phyloP scores from a whole-genome alignment of 2,329 filamentous ascomycete species.

The Ciborinia camelliae region DNA sequence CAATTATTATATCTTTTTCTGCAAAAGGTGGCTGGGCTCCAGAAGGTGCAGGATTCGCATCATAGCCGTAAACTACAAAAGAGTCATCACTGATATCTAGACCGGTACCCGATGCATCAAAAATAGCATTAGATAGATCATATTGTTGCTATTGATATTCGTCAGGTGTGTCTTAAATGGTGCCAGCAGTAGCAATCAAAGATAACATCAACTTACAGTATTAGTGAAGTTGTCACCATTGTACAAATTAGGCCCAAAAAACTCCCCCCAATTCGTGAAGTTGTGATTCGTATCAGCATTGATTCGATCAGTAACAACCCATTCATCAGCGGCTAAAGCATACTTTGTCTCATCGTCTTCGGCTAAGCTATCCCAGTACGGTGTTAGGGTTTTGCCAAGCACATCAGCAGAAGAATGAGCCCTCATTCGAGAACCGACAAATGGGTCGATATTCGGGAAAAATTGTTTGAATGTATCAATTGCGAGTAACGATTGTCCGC shows the following conservation, averaged over 20 bases:
- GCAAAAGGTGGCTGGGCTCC: constrained; percentile 37
- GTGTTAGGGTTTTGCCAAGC: constrained; percentile 26
- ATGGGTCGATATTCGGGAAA: constrained; percentile 35
- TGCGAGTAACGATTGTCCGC: constrained; percentile 59
- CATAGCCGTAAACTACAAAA: constrained; percentile 36
- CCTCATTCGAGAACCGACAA: constrained; percentile 28
- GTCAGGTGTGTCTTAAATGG: background rate
- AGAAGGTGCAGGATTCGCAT: constrained; percentile 26
- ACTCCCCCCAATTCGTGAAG: constrained; percentile 30
- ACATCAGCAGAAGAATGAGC: constrained; percentile 27
- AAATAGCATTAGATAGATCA: constrained; percentile 27
- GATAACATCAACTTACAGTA: constrained; percentile 20
- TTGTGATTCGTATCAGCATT: constrained; percentile 26
- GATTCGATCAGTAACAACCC: constrained; percentile 25
- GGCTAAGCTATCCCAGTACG: constrained; percentile 27
- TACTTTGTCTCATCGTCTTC: constrained; percentile 23
- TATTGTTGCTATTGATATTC: constrained; percentile 27
- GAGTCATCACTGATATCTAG: constrained; percentile 22
- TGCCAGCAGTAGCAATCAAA: background rate
- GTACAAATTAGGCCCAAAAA: constrained; percentile 24
- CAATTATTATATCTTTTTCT: constrained; percentile 42
- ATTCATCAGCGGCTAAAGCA: constrained; percentile 26
- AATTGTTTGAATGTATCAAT: constrained; percentile 48
- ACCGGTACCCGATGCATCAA: constrained; percentile 25
- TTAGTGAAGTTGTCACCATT: constrained; percentile 30